Evolutionary conservation across 2,329 filamentous ascomycete genomes (phyloP).

Genomic region (Diaporthe batatas): DNA sequence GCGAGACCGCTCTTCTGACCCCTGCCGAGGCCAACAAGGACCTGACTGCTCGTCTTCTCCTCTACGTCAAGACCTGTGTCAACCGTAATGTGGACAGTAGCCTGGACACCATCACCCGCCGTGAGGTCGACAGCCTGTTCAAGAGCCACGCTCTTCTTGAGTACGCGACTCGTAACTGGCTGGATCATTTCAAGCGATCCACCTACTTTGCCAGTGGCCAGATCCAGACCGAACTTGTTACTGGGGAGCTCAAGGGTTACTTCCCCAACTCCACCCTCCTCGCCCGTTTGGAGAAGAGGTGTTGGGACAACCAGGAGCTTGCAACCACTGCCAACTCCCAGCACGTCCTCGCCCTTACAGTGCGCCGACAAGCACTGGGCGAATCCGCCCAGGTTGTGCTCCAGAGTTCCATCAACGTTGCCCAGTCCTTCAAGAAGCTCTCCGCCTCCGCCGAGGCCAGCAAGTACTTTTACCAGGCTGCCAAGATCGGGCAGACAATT

Average conservation of each 20-base stretch:
- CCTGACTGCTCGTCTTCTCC: slow-evolving; percentile 40
- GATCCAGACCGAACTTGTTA: slow-evolving; percentile 34
- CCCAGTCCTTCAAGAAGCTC: slow-evolving; percentile 40
- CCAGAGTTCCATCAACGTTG: slow-evolving; percentile 41
- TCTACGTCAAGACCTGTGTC: slow-evolving; percentile 43
- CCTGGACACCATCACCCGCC: slow-evolving; percentile 38
- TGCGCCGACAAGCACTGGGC: slow-evolving; percentile 36
- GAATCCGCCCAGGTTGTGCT: slow-evolving; percentile 40
- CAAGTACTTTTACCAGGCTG: slow-evolving; percentile 42
- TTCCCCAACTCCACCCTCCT: slow-evolving; percentile 43
- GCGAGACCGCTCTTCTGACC: slow-evolving; percentile 39
- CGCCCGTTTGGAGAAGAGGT: slow-evolving; percentile 41
- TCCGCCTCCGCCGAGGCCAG: slow-evolving; percentile 41
- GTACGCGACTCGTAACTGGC: slow-evolving; percentile 42
- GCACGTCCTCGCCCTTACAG: slow-evolving; percentile 38
- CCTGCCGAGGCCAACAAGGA: slow-evolving; percentile 43
- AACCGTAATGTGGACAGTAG: slow-evolving; percentile 41
- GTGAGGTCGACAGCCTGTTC: slow-evolving; percentile 39
- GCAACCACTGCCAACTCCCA: slow-evolving; percentile 38
- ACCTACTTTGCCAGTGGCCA: slow-evolving; percentile 40
- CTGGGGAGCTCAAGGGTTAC: slow-evolving; percentile 34
- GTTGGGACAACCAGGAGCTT: slow-evolving; percentile 42
- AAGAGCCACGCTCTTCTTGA: slow-evolving; percentile 41
- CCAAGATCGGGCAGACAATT: slow-evolving; percentile 41
- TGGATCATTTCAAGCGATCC: slow-evolving; percentile 41